Base-by-base conservation (phyloP, 192 early-diverging fungal genomes). In the Bifiguratus adelaidae region DNA sequence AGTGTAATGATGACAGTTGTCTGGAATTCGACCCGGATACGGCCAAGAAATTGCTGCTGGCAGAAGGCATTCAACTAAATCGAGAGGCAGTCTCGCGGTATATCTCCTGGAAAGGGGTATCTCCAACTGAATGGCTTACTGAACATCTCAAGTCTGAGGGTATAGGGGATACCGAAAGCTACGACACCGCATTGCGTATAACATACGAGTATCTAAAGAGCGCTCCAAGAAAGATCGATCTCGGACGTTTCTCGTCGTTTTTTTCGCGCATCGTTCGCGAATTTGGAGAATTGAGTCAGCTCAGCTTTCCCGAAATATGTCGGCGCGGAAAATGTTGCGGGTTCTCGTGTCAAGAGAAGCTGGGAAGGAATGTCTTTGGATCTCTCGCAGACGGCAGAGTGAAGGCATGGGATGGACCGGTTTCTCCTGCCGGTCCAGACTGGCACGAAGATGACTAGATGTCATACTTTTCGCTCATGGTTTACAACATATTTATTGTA, bases 1-100 rank as follows among this genome's bases (percentile, higher is more conserved):
- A 33, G 35, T 60, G 58, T 18, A 32, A 32, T 8, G 19, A 32
- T 18, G 30, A 44, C 8, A 30, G 21, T 20, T 60, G 58, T 32
- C 52, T 53, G 26, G 58, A 54, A 15, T 53, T 26, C 4, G 58
- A 60, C 4, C 37, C 4, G 0, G 29, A 35, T 8, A 30, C 21
- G 4, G 42, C 44, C 7, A 28, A 40, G 3, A 27, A 40, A 2
- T 23, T 52, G 2, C 24, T 52, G 25, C n/a, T 16, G 21, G 23
- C 20, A 1, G n/a, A 47, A 12, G 23, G 24, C 3, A 16, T 37
- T 0, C 12, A 15, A n/a, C 9, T 59, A 2, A 48, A 40, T 11
- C n/a, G n/a, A n/a, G n/a, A n/a, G n/a, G n/a, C n/a, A n/a, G n/a
- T n/a, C n/a, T n/a, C n/a, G n/a, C n/a, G n/a, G n/a, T n/a, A n/a